Evolutionary conservation across 2,329 filamentous ascomycete species (phyloP).

Genomic region (Fusarium pseudograminearum): DNA sequence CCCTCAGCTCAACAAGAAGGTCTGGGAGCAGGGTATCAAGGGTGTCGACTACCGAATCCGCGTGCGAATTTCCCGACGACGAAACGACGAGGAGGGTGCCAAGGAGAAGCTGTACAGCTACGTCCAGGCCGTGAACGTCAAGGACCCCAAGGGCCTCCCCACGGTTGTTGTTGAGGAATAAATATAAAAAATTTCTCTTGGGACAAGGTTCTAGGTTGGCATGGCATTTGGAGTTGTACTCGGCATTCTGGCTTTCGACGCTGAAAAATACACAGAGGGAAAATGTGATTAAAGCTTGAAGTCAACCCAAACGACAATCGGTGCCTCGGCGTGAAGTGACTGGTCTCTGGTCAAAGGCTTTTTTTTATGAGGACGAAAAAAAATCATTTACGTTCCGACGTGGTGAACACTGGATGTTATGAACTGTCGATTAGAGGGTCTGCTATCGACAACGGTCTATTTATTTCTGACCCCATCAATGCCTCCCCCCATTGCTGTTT

Average conservation of each 20-base stretch:
- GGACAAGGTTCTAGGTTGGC: slow-evolving; percentile 58
- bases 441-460: slow-evolving; percentile 47
- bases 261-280: slow-evolving; percentile 55
- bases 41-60: slow-evolving; percentile 97
- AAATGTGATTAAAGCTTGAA: slow-evolving; percentile 53
- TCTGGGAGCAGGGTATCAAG: slow-evolving; percentile 99
- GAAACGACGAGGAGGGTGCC: slow-evolving; percentile 99
- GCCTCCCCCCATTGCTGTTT: slow-evolving; percentile 30
- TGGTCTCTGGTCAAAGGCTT: slow-evolving; percentile 38
- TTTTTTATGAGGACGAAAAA: slow-evolving; percentile 41
- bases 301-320: slow-evolving; percentile 44
- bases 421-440: slow-evolving; percentile 46
- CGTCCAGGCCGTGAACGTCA: slow-evolving; percentile 99
- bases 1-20: slow-evolving; percentile 99
- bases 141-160: slow-evolving; percentile 97
- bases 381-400: slow-evolving; percentile 43
- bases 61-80: slow-evolving; percentile 98
- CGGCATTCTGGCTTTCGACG: slow-evolving; percentile 60
- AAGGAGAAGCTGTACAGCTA: slow-evolving; percentile 99
- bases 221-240: slow-evolving; percentile 63
- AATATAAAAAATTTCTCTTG: slow-evolving; percentile 56
- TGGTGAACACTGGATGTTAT: slow-evolving; percentile 40
- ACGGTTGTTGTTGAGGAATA: slow-evolving; percentile 88
- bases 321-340: slow-evolving; percentile 48
- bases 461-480: slow-evolving; percentile 43